phyloP scores from a whole-genome alignment of 176 grass and related monocot genomes.

The Lolium rigidum region DNA sequence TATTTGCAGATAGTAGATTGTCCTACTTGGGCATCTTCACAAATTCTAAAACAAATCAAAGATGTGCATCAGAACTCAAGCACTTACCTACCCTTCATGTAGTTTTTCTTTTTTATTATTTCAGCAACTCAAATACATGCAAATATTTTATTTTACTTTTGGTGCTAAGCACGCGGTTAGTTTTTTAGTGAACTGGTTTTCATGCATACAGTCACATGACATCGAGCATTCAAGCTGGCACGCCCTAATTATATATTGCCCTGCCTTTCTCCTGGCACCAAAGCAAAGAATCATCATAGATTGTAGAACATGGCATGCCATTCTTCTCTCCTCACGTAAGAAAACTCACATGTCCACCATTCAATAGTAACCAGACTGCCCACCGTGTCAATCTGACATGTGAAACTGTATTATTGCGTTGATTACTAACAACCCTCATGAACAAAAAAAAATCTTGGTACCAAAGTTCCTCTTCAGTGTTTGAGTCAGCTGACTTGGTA shows the following conservation, averaged over 20 bases:
- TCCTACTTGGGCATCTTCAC: neutral
- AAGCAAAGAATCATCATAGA: neutral
- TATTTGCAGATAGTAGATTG: neutral
- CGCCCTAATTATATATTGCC: neutral
- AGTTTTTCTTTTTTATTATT: no score
- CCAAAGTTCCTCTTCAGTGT: neutral
- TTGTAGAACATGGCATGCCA: neutral
- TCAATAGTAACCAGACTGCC: neutral
- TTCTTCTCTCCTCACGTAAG: neutral
- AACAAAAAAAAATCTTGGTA: no score
- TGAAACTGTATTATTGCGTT: neutral
- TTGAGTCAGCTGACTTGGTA: neutral
- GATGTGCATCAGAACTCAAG: neutral
- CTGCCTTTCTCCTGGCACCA: neutral
- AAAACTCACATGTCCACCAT: neutral
- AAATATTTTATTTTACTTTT: no score
- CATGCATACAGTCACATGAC: neutral
- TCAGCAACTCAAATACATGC: no score
- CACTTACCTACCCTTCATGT: neutral
- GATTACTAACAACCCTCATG: neutral
- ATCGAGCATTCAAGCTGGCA: neutral
- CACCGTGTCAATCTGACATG: neutral
- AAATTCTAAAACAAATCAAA: conserved; percentile 6
- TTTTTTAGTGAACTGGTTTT: neutral
- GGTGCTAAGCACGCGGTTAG: neutral